Base-by-base conservation (phyloP, 495 filamentous ascomycete species). In the Penicillium bialowiezense region DNA sequence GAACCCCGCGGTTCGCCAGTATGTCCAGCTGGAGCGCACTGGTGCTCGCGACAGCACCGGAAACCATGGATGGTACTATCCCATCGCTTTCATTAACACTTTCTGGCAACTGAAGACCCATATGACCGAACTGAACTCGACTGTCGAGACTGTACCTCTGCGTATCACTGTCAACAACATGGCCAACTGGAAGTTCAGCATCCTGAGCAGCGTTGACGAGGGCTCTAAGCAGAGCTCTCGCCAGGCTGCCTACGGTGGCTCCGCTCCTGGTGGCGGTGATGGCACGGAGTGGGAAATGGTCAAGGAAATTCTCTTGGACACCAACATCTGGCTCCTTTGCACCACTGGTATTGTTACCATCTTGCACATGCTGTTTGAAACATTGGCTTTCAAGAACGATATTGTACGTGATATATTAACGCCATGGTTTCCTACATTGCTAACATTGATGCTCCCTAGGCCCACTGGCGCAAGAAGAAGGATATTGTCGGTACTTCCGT, bases 401-500 rank as follows among this genome's bases (percentile, higher is more conserved):
- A 95, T 98, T 60, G 83, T 78, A 69, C 69, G 76, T 63, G 15
- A 15, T 35, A 41, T 31, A 7, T 28, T 3, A 20, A 1, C n/a
- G 12, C 26, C 44, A 5, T 21, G 8, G 31, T 40, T 4, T 34
- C 19, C 15, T 20, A 5, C n/a, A n/a, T 52, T 45, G 33, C 61
- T 67, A 54, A 68, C 36, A 24, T 17, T 34, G 28, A 34, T 35
- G 23, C 15, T 15, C 34, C 36, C 18, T 33, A 77, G 75, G 79
- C 90, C 20, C 93, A 98, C 70, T 98, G 92, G 81, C 88, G 90
- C 58, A 96, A 97, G 73, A 98, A 98, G 88, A 98, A 98, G 74
- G 95, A 97, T 74, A 88, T 92, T 42, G 90, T 98, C 28, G 93
- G 93, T 45, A 90, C 95, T 21, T 96, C 90, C 7, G 87, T 98